Base-by-base conservation (phyloP, 805 yeast species). In the Kregervanrija fluxuum region DNA sequence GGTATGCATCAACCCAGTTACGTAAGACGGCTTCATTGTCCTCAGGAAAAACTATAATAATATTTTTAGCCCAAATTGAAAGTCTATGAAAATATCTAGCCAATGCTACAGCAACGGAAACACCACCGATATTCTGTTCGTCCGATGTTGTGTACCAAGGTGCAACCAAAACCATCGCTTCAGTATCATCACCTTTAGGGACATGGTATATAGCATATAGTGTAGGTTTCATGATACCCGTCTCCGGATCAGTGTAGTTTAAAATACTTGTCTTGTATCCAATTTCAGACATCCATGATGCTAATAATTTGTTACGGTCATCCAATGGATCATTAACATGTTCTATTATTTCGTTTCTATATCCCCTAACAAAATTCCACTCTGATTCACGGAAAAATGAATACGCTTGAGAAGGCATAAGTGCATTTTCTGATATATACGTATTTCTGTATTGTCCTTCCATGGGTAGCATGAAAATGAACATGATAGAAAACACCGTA, bases 31-130 rank as follows among this genome's bases (percentile, higher is more conserved):
- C 68, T 38, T 76, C 76, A 1, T 84, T 78, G 56, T 89, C 79
- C 41, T 80, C 78, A 3, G 96, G 89, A 41, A 88, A 75, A 28
- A 90, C 95, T 37, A 93, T 67, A 28, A 93, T 85, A 50, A 93
- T 82, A 58, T 90, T 95, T 59, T 93, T 93, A 16, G 96, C 87
- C 99, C 98, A 93, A 10, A 93, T 77, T 8, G 95, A 83, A 85
- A 95, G 80, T 52, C 88, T 73, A 37, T 80, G 73, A 61, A 91
- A 85, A 65, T 84, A 91, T 49, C 90, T 73, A 0, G 93, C 82
- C 50, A 93, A 65, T 0, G 90, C 80, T 13, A 86, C 60, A 2
- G 82, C 75, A 32, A 90, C 61, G 0, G 95, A 76, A 34, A 86
- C 69, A 2, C 95, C 99, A 35, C 95, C 95, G 46, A 79, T 71